Evolutionary conservation across 2,329 filamentous ascomycete genomes (phyloP).

Genomic region (Colletotrichum eleusines): DNA sequence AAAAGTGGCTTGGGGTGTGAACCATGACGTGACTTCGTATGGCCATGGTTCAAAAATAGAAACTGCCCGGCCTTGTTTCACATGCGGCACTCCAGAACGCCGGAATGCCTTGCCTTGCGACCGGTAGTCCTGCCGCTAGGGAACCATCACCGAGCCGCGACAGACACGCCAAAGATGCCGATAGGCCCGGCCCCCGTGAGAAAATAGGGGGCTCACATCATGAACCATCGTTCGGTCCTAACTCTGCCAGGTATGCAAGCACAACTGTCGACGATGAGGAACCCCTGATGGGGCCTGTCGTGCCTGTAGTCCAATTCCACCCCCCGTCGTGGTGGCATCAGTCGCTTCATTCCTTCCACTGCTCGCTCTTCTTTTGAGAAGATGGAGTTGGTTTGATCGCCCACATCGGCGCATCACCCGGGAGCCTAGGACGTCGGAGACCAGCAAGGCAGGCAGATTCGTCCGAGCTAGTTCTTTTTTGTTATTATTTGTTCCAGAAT

Average conservation of each 20-base stretch:
- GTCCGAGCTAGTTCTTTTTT: neutral
- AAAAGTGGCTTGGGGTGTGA: neutral
- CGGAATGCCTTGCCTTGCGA: slow-evolving; percentile 13
- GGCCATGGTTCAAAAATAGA: slow-evolving; percentile 36
- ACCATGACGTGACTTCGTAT: slow-evolving; percentile 38
- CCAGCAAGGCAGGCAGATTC: neutral
- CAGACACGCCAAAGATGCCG: neutral
- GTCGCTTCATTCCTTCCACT: neutral
- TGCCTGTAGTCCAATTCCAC: slow-evolving; percentile 2
- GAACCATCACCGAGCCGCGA: neutral
- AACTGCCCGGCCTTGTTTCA: slow-evolving; percentile 37
- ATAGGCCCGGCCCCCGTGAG: neutral
- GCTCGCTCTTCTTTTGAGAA: slow-evolving; percentile 13
- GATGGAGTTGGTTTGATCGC: slow-evolving; percentile 34
- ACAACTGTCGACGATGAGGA: neutral
- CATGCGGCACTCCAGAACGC: slow-evolving; percentile 18
- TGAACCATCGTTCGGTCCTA: neutral
- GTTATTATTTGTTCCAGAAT: slow-evolving; percentile 26
- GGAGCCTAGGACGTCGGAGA: neutral
- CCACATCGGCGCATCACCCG: slow-evolving; percentile 28
- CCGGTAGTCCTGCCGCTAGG: neutral
- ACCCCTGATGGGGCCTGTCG: slow-evolving; percentile 18
- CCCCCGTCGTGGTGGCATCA: slow-evolving; percentile 6
- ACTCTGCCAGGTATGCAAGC: too few species aligned
- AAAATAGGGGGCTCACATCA: slow-evolving; percentile 3